phyloP scores from a whole-genome alignment of 2,329 filamentous ascomycete genomes.

The Phaeosphaeriaceae sp. region DNA sequence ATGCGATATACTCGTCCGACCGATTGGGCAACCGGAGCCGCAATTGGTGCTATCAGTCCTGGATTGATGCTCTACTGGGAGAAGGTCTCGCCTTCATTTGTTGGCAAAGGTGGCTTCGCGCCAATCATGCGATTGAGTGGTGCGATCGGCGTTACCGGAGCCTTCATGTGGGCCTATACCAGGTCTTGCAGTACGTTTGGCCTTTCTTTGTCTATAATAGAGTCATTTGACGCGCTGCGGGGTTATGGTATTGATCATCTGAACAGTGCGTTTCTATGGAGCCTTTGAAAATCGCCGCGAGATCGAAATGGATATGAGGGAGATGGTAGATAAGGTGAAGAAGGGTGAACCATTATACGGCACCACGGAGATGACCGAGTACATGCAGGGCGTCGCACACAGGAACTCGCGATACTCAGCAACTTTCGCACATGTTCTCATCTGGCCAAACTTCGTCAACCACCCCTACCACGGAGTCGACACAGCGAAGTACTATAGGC shows the following conservation, averaged over 20 bases:
- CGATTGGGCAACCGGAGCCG: conserved; percentile 77
- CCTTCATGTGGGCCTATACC: conserved; percentile 85
- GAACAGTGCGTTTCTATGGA: conserved; percentile 89
- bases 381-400: conserved; percentile 92
- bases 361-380: conserved; percentile 74
- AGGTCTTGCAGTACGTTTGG: conserved; percentile 77
- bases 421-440: conserved; percentile 81
- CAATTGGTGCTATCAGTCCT: conserved; percentile 74
- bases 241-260: conserved; percentile 1
- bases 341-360: conserved; percentile 89
- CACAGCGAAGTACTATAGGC: conserved; percentile 97
- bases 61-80: conserved; percentile 80
- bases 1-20: conserved; percentile 82
- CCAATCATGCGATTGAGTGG: conserved; percentile 80
- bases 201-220: neutral
- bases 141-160: conserved; percentile 74
- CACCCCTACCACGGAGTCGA: conserved; percentile 88
- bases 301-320: conserved; percentile 93
- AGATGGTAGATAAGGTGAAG: conserved; percentile 98
- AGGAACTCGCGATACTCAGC: conserved; percentile 92
- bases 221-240: neutral
- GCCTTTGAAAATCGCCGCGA: conserved; percentile 91
- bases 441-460: conserved; percentile 99
- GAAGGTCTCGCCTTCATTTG: conserved; percentile 81
- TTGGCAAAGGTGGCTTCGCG: conserved; percentile 81